phyloP scores from a whole-genome alignment of 208 protist genomes.

The Trypanosoma congolense region DNA sequence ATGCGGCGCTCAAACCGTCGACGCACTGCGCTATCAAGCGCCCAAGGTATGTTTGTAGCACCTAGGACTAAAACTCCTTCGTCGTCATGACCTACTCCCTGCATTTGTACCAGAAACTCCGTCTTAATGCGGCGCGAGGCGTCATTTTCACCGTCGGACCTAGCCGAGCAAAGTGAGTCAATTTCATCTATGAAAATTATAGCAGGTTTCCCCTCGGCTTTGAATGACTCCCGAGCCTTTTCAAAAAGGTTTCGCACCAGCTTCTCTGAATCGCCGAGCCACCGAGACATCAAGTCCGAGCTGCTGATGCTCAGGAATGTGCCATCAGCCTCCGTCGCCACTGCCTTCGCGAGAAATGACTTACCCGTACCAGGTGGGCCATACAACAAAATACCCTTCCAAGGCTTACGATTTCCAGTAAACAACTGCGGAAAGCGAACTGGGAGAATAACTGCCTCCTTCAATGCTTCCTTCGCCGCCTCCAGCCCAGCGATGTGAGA shows the following conservation, averaged over 20 bases:
- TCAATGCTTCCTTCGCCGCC: constrained; percentile 86
- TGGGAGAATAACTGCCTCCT: constrained; percentile 91
- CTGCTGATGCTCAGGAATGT: constrained; percentile 93
- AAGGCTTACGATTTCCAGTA: constrained; percentile 87
- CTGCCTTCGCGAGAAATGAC: constrained; percentile 91
- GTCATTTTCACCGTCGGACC: constrained; percentile 87
- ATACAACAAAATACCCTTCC: constrained; percentile 91
- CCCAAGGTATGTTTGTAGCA: constrained; percentile 91
- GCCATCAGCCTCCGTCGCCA: constrained; percentile 83
- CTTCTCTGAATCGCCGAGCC: constrained; percentile 92
- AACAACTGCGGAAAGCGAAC: constrained; percentile 91
- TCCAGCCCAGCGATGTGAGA: constrained; percentile 89
- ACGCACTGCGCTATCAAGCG: constrained; percentile 87
- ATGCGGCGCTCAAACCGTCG: constrained; percentile 91
- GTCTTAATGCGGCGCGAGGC: constrained; percentile 97
- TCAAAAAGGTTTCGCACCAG: constrained; percentile 92
- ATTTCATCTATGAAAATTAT: constrained; percentile 96
- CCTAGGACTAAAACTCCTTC: constrained; percentile 89
- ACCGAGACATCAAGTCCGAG: constrained; percentile 88
- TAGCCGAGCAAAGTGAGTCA: constrained; percentile 86
- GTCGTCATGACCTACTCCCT: constrained; percentile 81
- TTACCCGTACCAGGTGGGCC: constrained; percentile 92
- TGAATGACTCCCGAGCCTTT: constrained; percentile 83
- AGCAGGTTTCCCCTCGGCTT: constrained; percentile 67
- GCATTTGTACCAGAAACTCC: constrained; percentile 99